Base-by-base conservation (phyloP, 2,329 filamentous ascomycete species). In the Colletotrichum noveboracense region DNA sequence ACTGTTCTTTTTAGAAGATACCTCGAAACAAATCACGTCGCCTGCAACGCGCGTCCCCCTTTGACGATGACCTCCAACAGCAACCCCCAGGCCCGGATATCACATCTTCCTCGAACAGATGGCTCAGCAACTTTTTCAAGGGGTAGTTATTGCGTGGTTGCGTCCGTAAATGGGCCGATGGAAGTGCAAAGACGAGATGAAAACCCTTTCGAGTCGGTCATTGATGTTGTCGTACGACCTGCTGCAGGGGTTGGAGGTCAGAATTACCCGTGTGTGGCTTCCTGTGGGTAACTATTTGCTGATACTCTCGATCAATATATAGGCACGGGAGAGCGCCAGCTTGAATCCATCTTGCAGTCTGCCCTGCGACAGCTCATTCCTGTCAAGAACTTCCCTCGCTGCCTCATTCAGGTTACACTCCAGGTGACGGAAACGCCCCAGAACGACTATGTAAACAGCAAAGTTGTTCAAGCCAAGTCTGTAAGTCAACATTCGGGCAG, bases 161-260 rank as follows among this genome's bases (percentile, higher is more conserved):
- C 94, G 71, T 93, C 95, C 16, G 95, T 98, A 79, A 98, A 98
- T 85, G 97, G 96, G 1, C 97, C 97, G 18, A 92, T 98, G 79
- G 97, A 99, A 87, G 95, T 96, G 18, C 92, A 93, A 79, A 92
- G 96, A 80, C 92, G 95, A 80, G 96, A 99, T 82, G 95, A 98
- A 84, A 92, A 97, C 79, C 94, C 97, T 9, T 96, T 98, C 84
- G 96, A 98, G 87, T 95, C 96, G 32, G 92, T 94, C 66, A 89
- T 99, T 78, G 97, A 98, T 85, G 95, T 99, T 74, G 93, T 96
- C 82, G 91, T 99, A 78, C 92, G 97, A 83, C 96, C 96, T 65
- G 93, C 94, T 43, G 93, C 94, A 78, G 96, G 96, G 18, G 93
- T 97, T 61, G 95, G 94, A 87, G 94, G 96, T 93, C 84, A 82